Conservation (phyloP, 495 filamentous ascomycete genomes). For the Lepidopterella palustris region DNA sequence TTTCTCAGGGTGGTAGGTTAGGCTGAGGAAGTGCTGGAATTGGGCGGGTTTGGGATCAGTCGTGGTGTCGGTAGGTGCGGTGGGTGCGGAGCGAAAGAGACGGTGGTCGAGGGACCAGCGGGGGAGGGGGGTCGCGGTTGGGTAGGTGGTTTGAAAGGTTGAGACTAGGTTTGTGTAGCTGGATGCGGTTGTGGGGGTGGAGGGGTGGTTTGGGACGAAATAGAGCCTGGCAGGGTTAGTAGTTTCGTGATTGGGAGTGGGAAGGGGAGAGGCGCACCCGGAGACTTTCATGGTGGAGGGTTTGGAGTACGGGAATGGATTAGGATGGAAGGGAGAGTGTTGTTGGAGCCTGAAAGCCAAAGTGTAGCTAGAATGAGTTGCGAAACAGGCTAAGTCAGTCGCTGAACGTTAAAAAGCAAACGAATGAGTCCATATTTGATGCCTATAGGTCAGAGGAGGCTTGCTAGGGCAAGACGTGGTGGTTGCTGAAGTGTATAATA, state of each 20-base stretch:
- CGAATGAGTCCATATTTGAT: neutral
- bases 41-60: neutral
- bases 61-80: neutral
- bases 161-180: neutral
- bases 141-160: neutral
- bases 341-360: too few relatives aligned
- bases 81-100: neutral
- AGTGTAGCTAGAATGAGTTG: neutral
- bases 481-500: neutral
- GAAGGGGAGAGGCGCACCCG: neutral
- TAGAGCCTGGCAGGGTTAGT: neutral
- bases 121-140: neutral
- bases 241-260: neutral
- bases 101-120: neutral
- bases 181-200: too few relatives aligned
- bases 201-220: neutral
- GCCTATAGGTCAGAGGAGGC: neutral
- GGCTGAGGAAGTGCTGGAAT: neutral
- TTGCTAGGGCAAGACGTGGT: neutral
- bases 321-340: neutral
- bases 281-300: neutral
- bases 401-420: neutral
- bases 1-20: neutral
- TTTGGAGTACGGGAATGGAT: neutral
- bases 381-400: neutral